Conservation (phyloP, 1,139 yeast genomes). For the Candida gigantensis region DNA sequence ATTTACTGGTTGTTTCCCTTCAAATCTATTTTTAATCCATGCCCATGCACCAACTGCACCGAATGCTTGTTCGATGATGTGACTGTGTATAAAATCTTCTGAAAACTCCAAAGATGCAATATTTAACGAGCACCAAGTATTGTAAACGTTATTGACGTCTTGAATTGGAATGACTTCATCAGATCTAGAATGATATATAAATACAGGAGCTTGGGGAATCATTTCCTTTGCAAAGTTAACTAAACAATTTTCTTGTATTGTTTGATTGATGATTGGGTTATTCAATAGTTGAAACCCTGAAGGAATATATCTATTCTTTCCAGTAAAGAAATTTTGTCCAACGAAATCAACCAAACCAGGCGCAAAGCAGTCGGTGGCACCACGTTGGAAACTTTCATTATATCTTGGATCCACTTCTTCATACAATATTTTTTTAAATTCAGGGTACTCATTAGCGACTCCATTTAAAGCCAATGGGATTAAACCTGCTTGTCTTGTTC, state of each 20-base stretch:
- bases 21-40: slow-evolving; percentile 22
- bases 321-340: slow-evolving; percentile 18
- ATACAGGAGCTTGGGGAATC: slow-evolving; percentile 33
- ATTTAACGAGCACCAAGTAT: slow-evolving; percentile 31
- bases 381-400: background rate
- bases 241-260: slow-evolving; percentile 23
- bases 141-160: slow-evolving; percentile 24
- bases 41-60: slow-evolving; percentile 32
- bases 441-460: slow-evolving; percentile 27
- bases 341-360: slow-evolving; percentile 15
- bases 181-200: slow-evolving; percentile 30
- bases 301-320: slow-evolving; percentile 18
- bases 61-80: slow-evolving; percentile 22
- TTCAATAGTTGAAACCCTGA: slow-evolving; percentile 20
- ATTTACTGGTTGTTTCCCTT: slow-evolving; percentile 23
- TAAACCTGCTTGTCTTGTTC: slow-evolving; percentile 28
- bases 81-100: slow-evolving; percentile 24
- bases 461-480: slow-evolving; percentile 28
- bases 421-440: slow-evolving; percentile 3
- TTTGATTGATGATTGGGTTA: slow-evolving; percentile 15
- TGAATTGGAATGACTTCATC: slow-evolving; percentile 31
- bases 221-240: slow-evolving; percentile 7
- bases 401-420: background rate
- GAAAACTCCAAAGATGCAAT: slow-evolving; percentile 29
- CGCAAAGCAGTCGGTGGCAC: slow-evolving; percentile 15